Conservation (phyloP, 2,329 filamentous ascomycete species). For the Dactylellina drechsleri region DNA sequence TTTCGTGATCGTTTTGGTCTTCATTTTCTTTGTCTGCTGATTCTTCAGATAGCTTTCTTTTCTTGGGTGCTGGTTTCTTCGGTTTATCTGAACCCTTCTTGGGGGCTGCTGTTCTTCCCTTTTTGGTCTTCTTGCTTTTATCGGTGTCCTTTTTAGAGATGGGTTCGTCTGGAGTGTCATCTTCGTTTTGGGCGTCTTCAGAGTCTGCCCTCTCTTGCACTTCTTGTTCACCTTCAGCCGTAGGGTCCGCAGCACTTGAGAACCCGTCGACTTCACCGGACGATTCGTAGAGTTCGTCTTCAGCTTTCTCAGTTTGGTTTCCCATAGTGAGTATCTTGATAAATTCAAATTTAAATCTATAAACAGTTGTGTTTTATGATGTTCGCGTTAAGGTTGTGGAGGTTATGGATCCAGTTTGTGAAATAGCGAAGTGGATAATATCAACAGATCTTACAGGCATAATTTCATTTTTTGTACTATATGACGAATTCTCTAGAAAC, state of each 20-base stretch:
- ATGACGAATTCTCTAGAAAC: too few species aligned
- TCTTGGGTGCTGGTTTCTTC: conserved; percentile 33
- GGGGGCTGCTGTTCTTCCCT: conserved; percentile 4
- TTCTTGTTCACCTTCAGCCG: background rate
- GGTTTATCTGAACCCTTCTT: conserved; percentile 13
- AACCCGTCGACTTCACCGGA: background rate
- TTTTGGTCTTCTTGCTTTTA: conserved; percentile 14
- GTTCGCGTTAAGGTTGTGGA: too few species aligned
- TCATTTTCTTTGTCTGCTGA: conserved; percentile 8
- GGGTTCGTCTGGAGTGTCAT: background rate
- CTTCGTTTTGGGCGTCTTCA: background rate
- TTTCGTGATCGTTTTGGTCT: conserved; percentile 3
- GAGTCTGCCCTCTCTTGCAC: background rate
- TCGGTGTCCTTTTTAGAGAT: background rate
- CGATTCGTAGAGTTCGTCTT: background rate
- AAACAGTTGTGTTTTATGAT: too few species aligned
- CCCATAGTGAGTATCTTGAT: background rate
- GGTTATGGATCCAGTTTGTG: background rate
- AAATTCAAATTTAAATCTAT: background rate
- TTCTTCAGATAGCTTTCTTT: conserved; percentile 25
- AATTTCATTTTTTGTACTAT: too few species aligned
- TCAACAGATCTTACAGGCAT: too few species aligned
- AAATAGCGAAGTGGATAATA: too few species aligned
- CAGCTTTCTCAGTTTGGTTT: background rate
- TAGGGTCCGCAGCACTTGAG: background rate